phyloP scores from a whole-genome alignment of 495 filamentous ascomycete genomes.

The Cairneyella variabilis region DNA sequence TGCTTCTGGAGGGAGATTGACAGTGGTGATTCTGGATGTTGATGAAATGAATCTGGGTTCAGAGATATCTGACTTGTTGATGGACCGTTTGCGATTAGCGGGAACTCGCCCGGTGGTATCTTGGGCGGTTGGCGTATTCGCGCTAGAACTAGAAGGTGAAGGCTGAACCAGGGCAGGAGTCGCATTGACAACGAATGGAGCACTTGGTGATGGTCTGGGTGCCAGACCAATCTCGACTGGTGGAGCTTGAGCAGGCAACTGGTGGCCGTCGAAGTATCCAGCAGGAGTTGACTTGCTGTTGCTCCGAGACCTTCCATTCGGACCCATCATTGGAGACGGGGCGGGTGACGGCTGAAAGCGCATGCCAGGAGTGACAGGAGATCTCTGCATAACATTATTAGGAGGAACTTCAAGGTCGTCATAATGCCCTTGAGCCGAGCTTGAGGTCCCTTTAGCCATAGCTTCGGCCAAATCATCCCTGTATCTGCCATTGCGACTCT shows the following conservation, averaged over 20 bases:
- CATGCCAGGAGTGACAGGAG: conserved; percentile 41
- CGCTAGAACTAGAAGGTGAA: conserved; percentile 33
- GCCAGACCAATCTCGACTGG: conserved; percentile 37
- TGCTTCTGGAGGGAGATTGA: conserved; percentile 53
- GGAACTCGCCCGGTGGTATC: conserved; percentile 22
- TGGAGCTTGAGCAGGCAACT: conserved; percentile 21
- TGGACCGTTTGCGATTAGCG: conserved; percentile 49
- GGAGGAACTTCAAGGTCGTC: conserved; percentile 24
- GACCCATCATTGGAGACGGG: conserved; percentile 27
- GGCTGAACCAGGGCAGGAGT: conserved; percentile 49
- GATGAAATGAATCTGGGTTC: conserved; percentile 78
- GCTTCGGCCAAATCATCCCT: conserved; percentile 20
- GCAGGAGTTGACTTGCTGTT: conserved; percentile 42
- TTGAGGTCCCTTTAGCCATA: conserved; percentile 15
- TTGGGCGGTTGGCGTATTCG: conserved; percentile 25
- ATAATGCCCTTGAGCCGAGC: conserved; percentile 21
- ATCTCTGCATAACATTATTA: conserved; percentile 31
- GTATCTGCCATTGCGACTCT: conserved; percentile 48
- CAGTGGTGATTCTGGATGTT: conserved; percentile 68
- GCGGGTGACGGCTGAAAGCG: conserved; percentile 38
- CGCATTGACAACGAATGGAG: conserved; percentile 51
- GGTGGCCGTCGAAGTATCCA: conserved; percentile 41
- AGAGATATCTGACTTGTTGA: conserved; percentile 76
- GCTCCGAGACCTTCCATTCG: conserved; percentile 34
- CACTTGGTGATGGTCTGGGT: conserved; percentile 43